Evolutionary conservation across 371 early-diverging fungal species (phyloP).

Genomic region (Conidiobolus incongruus): DNA sequence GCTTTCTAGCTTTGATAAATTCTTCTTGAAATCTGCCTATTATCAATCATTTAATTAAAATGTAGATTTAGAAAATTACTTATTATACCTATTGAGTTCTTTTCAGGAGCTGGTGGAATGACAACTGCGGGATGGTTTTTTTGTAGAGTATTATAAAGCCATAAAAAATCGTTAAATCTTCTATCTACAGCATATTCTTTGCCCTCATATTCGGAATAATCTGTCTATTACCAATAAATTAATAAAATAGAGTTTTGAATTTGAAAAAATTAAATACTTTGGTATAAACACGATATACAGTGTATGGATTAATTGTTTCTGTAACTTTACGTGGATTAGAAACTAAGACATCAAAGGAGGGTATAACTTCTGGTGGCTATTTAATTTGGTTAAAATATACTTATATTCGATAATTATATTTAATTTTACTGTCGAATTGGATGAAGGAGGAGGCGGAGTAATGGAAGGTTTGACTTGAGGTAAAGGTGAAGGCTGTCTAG

Average conservation of each 20-base stretch:
- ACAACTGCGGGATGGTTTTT: slow-evolving; percentile 68
- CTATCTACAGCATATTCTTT: too few relatives aligned
- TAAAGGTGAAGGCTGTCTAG: too few relatives aligned
- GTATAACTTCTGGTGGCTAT: slow-evolving; percentile 22
- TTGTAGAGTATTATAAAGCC: slow-evolving; percentile 73
- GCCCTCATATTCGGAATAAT: too few relatives aligned
- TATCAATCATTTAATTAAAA: background rate
- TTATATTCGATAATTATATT: too few relatives aligned
- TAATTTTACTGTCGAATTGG: too few relatives aligned
- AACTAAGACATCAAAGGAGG: slow-evolving; percentile 48
- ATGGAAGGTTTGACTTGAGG: too few relatives aligned
- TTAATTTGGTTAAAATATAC: too few relatives aligned
- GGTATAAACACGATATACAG: slow-evolving; percentile 70
- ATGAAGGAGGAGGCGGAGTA: too few relatives aligned
- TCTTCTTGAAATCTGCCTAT: slow-evolving; percentile 83
- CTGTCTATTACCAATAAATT: too few relatives aligned
- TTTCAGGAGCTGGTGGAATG: slow-evolving; percentile 84
- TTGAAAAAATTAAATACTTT: slow-evolving; percentile 18
- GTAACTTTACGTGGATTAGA: slow-evolving; percentile 78
- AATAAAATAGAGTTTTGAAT: too few relatives aligned
- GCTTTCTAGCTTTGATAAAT: slow-evolving; percentile 75
- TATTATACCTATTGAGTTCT: slow-evolving; percentile 68
- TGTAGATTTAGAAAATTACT: background rate
- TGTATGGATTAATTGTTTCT: slow-evolving; percentile 67
- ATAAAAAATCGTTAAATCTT: slow-evolving; percentile 82